Evolutionary conservation across 495 filamentous ascomycete species (phyloP).

Genomic region (Opeltia flavorubescens): DNA sequence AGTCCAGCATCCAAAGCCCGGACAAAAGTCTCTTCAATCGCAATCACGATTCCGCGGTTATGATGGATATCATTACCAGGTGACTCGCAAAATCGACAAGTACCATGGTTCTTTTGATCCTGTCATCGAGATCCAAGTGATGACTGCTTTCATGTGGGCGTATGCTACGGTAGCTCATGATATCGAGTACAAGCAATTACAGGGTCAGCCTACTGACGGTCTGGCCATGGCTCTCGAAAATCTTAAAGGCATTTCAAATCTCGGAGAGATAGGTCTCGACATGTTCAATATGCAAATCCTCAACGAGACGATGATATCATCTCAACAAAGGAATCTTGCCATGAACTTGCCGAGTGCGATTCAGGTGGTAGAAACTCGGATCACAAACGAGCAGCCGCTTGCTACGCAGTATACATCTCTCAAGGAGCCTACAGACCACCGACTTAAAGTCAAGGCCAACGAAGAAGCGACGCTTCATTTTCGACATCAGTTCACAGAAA

Average conservation of each 20-base stretch:
- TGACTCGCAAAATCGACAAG: neutral
- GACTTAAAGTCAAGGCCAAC: neutral
- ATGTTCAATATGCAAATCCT: neutral
- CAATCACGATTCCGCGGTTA: constrained; percentile 1
- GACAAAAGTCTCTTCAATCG: neutral
- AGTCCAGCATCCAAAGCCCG: constrained; percentile 2
- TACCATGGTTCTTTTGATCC: neutral
- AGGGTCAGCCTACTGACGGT: neutral
- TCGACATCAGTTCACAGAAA: neutral
- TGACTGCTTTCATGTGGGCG: constrained; percentile 2
- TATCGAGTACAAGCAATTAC: constrained; percentile 1
- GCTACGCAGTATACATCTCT: neutral
- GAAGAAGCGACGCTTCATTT: neutral
- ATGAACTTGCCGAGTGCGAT: neutral
- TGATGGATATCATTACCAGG: constrained; percentile 1
- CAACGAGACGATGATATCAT: neutral
- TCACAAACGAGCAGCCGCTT: neutral
- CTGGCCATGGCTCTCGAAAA: neutral
- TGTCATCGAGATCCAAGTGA: constrained; percentile 2
- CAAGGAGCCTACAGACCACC: neutral
- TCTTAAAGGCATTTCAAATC: neutral
- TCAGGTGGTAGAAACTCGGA: neutral
- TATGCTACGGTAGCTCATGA: neutral
- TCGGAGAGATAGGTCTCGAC: neutral
- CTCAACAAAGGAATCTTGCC: neutral